Base-by-base conservation (phyloP, 257 asterid species). In the Ballota nigra region DNA sequence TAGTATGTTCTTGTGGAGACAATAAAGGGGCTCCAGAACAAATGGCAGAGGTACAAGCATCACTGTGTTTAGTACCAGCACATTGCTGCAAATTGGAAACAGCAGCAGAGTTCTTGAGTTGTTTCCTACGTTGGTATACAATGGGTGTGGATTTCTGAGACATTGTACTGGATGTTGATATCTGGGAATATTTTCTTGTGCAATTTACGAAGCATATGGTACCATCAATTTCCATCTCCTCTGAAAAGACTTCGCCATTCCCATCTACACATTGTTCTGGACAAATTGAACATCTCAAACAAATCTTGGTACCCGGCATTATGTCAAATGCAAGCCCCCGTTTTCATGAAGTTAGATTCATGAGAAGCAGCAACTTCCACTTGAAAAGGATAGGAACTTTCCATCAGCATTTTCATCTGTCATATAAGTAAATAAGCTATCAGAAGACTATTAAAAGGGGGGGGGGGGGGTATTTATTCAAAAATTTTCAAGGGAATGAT, bases 81-180 rank as follows among this genome's bases (percentile, higher is more conserved):
- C 56, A 69, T 67, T 80, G 66, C 58, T 73, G 10, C 63, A 66
- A 47, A 18, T 79, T 66, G 75, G 67, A 75, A 74, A 64, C 63
- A 38, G 78, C 29, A 53, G 10, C 57, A 62, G 89, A 31, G 63
- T 78, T 74, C 53, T 53, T 68, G 51, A 22, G 77, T 2, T 76
- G 68, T 75, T 65, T 81, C 78, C 72, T 79, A 24, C 87, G 84
- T 36, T 78, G 86, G 70, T 83, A 85, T 20, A 81, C 84, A 18
- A 63, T 59, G n/a, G 84, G 86, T 53, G 66, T 57, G 55, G 41
- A 55, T 61, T 58, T 81, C 29, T 67, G 73, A 70, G 83, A 76
- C 87, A 83, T 85, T 74, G 69, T 65, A 73, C 77, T 76, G 71
- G 79, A 69, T 76, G 78, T 36, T 63, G 83, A 69, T 56, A 64